Percentiles rank a stretch among this genome's conserved stretches.
These are phyloP conservation scores for Suhomyces xylopsoci DNA, from an alignment of 805 yeast genomes.

Conservation along the genomic window DNA sequence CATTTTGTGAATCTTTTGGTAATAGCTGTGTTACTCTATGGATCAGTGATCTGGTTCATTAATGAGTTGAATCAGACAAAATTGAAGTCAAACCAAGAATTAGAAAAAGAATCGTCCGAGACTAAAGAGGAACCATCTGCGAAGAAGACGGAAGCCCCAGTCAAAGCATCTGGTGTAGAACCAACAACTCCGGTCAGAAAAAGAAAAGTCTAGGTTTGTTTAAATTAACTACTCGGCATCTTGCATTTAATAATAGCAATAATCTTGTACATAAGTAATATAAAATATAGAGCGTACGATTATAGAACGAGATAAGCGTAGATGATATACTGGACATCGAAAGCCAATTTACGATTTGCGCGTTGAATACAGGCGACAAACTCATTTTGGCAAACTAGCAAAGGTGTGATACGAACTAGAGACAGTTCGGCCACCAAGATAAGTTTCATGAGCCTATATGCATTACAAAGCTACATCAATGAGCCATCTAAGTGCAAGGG, in stretches of 20 bases:
- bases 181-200: constrained; percentile 6
- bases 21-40: constrained; percentile 69
- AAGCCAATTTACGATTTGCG: not conserved
- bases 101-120: constrained; percentile 23
- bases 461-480: constrained; percentile 47
- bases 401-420: not conserved
- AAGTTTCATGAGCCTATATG: constrained; percentile 46
- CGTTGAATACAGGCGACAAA: not conserved
- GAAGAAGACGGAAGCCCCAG: not conserved
- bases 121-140: not conserved
- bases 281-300: not conserved
- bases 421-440: not conserved
- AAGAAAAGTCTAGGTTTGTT: constrained; percentile 8
- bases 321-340: too few species aligned
- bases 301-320: not conserved
- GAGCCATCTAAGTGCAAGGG: constrained; percentile 40
- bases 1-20: constrained; percentile 60
- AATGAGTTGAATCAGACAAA: constrained; percentile 55
- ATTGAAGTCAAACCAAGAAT: constrained; percentile 42
- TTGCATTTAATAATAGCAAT: not conserved
- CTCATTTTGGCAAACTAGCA: not conserved
- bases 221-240: not conserved
- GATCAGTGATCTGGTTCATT: constrained; percentile 83
- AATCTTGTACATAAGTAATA: not conserved
- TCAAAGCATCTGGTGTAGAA: constrained; percentile 2